Evolutionary conservation across 441 rosid genomes (phyloP).

Genomic region (Adansonia rubrostipa): DNA sequence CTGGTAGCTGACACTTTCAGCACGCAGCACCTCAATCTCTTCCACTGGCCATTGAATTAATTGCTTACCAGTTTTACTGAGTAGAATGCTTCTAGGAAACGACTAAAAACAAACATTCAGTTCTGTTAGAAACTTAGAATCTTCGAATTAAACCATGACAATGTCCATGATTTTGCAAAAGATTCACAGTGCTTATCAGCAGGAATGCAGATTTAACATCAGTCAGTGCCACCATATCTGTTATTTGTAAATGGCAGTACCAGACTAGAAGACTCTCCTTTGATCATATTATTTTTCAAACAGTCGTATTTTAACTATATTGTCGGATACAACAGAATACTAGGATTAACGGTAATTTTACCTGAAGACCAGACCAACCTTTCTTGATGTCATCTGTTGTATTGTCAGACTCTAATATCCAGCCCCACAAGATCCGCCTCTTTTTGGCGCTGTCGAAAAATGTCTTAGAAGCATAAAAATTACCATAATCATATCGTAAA

Average conservation of each 20-base stretch:
- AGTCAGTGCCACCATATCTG: neutral
- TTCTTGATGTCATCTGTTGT: constrained; percentile 40
- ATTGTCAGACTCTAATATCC: constrained; percentile 50
- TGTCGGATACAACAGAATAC: neutral
- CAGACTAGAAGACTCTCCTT: no score
- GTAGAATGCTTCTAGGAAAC: constrained; percentile 38
- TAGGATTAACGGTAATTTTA: constrained; percentile 20
- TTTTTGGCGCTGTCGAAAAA: constrained; percentile 51
- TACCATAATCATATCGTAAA: constrained; percentile 56
- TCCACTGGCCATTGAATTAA: constrained; percentile 42
- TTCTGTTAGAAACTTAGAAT: neutral
- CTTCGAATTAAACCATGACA: neutral
- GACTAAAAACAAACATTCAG: constrained; percentile 26
- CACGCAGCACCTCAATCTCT: constrained; percentile 41
- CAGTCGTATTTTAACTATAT: neutral
- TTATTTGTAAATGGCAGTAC: no score
- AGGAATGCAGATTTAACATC: neutral
- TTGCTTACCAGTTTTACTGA: constrained; percentile 39
- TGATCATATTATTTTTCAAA: neutral
- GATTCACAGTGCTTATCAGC: neutral
- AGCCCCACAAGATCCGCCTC: constrained; percentile 53
- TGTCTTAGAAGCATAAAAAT: constrained; percentile 57
- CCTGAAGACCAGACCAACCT: constrained; percentile 65
- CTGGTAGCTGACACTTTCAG: constrained; percentile 26
- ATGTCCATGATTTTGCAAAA: neutral